Conservation (phyloP, 352 stramenopile species). For the Pythium graminicola region DNA sequence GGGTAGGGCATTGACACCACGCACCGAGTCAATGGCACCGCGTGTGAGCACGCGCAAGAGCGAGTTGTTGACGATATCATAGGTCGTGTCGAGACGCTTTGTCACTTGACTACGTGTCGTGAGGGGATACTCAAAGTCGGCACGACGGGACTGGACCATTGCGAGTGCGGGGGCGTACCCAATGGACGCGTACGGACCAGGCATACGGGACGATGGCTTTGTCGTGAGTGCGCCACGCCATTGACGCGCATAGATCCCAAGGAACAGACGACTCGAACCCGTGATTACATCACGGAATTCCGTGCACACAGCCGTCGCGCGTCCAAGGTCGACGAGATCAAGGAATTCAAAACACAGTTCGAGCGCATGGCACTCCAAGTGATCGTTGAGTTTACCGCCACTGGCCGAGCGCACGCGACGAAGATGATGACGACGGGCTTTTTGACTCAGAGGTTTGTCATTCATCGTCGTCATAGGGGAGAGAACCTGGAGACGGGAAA, state of each 20-base stretch:
- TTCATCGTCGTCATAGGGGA: constrained; percentile 23
- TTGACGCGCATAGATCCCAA: constrained; percentile 51
- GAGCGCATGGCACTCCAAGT: constrained; percentile 43
- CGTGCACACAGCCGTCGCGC: constrained; percentile 37
- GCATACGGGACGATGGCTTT: constrained; percentile 22
- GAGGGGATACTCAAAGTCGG: constrained; percentile 33
- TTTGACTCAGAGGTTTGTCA: constrained; percentile 23
- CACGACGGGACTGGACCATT: constrained; percentile 34
- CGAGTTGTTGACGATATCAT: constrained; percentile 71
- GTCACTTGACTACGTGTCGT: constrained; percentile 55
- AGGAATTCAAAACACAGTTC: constrained; percentile 78
- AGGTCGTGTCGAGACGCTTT: constrained; percentile 30
- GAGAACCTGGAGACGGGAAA: constrained; percentile 38
- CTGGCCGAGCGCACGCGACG: constrained; percentile 19
- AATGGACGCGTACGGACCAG: constrained; percentile 36
- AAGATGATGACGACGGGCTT: constrained; percentile 27
- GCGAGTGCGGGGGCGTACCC: constrained; percentile 19
- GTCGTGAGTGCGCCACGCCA: constrained; percentile 30
- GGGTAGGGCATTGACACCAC: constrained; percentile 40
- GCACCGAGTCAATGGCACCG: constrained; percentile 67
- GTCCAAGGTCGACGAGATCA: constrained; percentile 40
- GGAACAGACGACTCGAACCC: constrained; percentile 38
- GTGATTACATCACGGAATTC: constrained; percentile 51
- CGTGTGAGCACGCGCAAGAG: constrained; percentile 72
- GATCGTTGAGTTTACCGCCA: constrained; percentile 16